Evolutionary conservation across 192 early-diverging fungal genomes (phyloP).

Genomic region (Martensiomyces pterosporus): DNA sequence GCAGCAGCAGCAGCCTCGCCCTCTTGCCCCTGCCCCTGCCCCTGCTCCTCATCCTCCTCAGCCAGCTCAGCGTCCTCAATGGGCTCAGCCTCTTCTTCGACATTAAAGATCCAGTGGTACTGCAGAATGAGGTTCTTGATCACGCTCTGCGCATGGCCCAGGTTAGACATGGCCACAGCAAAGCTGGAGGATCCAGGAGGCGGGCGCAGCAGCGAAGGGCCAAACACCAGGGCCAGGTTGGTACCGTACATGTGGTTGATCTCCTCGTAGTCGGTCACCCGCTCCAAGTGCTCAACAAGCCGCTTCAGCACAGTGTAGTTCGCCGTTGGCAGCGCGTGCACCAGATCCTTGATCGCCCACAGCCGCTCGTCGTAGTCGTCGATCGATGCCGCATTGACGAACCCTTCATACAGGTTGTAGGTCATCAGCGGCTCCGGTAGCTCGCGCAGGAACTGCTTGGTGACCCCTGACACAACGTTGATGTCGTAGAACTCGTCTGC

Average conservation of each 20-base stretch:
- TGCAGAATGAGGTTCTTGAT: slow-evolving; percentile 70
- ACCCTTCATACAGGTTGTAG: slow-evolving; percentile 73
- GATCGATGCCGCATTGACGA: slow-evolving; percentile 68
- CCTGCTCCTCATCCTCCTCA: no score
- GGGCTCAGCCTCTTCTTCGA: slow-evolving; percentile 58
- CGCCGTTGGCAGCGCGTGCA: slow-evolving; percentile 56
- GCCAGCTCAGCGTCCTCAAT: slow-evolving; percentile 40
- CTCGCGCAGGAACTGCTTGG: slow-evolving; percentile 93
- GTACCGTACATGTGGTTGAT: slow-evolving; percentile 86
- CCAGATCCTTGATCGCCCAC: slow-evolving; percentile 63
- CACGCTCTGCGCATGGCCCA: slow-evolving; percentile 68
- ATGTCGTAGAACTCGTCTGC: slow-evolving; percentile 65
- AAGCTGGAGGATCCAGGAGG: slow-evolving; percentile 56
- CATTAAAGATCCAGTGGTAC: slow-evolving; percentile 74
- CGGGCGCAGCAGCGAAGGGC: slow-evolving; percentile 78
- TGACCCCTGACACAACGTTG: slow-evolving; percentile 78
- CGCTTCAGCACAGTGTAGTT: slow-evolving; percentile 68
- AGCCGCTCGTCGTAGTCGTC: slow-evolving; percentile 70
- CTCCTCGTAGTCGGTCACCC: slow-evolving; percentile 70
- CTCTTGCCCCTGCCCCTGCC: no score
- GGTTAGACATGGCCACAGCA: slow-evolving; percentile 67
- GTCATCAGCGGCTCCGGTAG: slow-evolving; percentile 92
- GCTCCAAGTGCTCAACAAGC: slow-evolving; percentile 67
- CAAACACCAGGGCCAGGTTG: slow-evolving; percentile 95
- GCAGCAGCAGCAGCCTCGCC: neutral